A percentile compares a stretch with the other conserved stretches of the same genome.
phyloP scores from a whole-genome alignment of 2,329 filamentous ascomycete genomes.

The Colletotrichum salicis region DNA sequence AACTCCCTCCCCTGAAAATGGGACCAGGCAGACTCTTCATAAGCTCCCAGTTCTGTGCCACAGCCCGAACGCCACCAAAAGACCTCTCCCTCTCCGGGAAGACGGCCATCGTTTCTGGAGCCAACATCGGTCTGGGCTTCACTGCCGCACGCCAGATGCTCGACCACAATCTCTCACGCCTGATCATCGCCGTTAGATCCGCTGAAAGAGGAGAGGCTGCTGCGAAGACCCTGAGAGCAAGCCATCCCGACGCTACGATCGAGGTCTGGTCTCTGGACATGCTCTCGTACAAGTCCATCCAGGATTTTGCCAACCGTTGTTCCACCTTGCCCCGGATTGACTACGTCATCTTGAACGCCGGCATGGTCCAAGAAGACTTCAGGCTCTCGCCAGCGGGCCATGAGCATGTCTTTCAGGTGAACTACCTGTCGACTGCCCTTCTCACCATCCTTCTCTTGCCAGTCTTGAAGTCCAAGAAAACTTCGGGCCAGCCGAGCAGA shows the following conservation, averaged over 20 bases:
- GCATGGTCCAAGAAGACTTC: slow-evolving; percentile 40
- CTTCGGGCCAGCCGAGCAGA: slow-evolving; percentile 34
- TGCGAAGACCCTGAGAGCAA: slow-evolving; percentile 43
- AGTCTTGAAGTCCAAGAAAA: slow-evolving; percentile 42
- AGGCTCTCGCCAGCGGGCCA: slow-evolving; percentile 42
- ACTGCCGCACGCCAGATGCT: slow-evolving; percentile 54
- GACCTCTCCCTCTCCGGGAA: slow-evolving; percentile 45
- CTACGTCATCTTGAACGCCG: slow-evolving; percentile 50
- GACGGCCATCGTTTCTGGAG: slow-evolving; percentile 60
- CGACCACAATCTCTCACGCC: slow-evolving; percentile 47
- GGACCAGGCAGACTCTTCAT: slow-evolving; percentile 36
- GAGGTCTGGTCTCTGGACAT: slow-evolving; percentile 57
- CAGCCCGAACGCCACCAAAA: slow-evolving; percentile 36
- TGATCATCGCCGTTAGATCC: slow-evolving; percentile 61
- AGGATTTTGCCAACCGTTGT: slow-evolving; percentile 48
- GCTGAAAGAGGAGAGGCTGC: slow-evolving; percentile 54
- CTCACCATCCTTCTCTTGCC: slow-evolving; percentile 52
- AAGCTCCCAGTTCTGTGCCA: slow-evolving; percentile 42
- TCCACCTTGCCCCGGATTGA: slow-evolving; percentile 49
- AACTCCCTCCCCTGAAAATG: neutral
- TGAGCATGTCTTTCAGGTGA: slow-evolving; percentile 60
- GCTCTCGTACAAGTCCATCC: slow-evolving; percentile 49
- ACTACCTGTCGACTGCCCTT: slow-evolving; percentile 63
- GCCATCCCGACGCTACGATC: slow-evolving; percentile 46
- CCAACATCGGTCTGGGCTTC: slow-evolving; percentile 61